Evolutionary conservation across 208 protist species (phyloP), one percentile per base, ranked within the genome.

Genomic region (Phytomonas serpens): DNA sequence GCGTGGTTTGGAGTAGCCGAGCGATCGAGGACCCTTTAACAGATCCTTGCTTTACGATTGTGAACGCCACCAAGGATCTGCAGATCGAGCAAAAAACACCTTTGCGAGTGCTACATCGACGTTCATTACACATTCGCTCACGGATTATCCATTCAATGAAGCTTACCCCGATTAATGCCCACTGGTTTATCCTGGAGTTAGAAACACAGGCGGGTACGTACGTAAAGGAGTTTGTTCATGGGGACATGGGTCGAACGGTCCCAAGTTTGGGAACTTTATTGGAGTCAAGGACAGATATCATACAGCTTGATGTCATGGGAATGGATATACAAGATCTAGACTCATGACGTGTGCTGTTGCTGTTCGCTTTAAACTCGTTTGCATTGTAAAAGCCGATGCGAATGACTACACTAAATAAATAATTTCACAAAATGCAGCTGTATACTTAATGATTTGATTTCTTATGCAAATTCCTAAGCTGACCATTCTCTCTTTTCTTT

Each of bases 151-250:
- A 97, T 78, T 74, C 76, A 13, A 83, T 98, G 68, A 57, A 74
- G 19, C 61, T 90, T 23, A 84, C 74, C 29, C 78, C 78, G 3
- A 38, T 98, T 47, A 96, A 97, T 70, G 33, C 76, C 0, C 93
- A 98, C 80, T 98, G 88, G 87, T 85, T 95, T 38, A 16, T 97
- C 61, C 74, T 97, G 30, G 93, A 98, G 61, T 69, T 99, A 16
- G 89, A 89, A 73, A 98, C 96, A 2, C 85, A 95, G 77, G 97
- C 97, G 1, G 98, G 98, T 14, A 98, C 97, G 4, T 99, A 99
- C 79, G 93, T 99, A 67, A 99, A 99, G 81, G 97, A 99, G 86
- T 99, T 99, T 87, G 95, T 98, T 29, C 94, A 99, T 74, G 95
- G 97, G 27, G 98, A 99, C 74, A 85, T 97, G 73, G 97, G 97